A percentile compares a stretch with the other conserved stretches of the same genome.
Evolutionary conservation across 2,329 filamentous ascomycete species (phyloP).

Genomic region (Hyphodiscus sp.): DNA sequence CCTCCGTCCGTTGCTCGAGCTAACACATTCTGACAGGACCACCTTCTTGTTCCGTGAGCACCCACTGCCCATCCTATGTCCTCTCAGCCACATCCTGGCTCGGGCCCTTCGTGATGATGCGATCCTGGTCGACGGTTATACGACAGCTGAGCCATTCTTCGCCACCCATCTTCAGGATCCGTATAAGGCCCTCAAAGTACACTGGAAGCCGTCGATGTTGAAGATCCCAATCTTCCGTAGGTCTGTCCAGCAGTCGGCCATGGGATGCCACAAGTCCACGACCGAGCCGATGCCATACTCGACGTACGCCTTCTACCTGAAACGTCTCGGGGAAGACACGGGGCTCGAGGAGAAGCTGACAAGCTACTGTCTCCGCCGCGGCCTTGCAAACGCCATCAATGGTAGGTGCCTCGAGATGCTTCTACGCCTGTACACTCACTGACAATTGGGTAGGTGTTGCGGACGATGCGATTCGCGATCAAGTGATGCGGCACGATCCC

Average conservation of each 20-base stretch:
- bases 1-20: not conserved
- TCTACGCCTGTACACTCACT: not conserved
- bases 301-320: conserved; percentile 15
- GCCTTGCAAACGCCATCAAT: conserved; percentile 18
- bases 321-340: conserved; percentile 13
- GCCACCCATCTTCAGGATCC: conserved; percentile 9
- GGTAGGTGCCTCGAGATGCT: conserved; percentile 9
- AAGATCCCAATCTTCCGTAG: conserved; percentile 16
- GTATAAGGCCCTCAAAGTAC: conserved; percentile 12
- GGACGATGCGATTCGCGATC: conserved; percentile 14
- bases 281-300: conserved; percentile 16
- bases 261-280: conserved; percentile 18
- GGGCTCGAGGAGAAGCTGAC: conserved; percentile 15
- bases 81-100: conserved; percentile 17
- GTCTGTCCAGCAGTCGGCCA: conserved; percentile 4
- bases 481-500: conserved; percentile 17
- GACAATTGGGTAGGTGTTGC: conserved; percentile 9
- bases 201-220: conserved; percentile 19
- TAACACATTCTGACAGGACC: conserved; percentile 16
- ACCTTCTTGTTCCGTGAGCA: conserved; percentile 20
- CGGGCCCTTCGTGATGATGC: conserved; percentile 14
- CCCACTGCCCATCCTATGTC: conserved; percentile 18
- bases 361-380: conserved; percentile 18
- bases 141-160: conserved; percentile 18
- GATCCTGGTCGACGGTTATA: conserved; percentile 16